Evolutionary conservation across 2,329 filamentous ascomycete species (phyloP), one percentile per base, ranked within the genome.

Genomic region (Diaporthe batatas): DNA sequence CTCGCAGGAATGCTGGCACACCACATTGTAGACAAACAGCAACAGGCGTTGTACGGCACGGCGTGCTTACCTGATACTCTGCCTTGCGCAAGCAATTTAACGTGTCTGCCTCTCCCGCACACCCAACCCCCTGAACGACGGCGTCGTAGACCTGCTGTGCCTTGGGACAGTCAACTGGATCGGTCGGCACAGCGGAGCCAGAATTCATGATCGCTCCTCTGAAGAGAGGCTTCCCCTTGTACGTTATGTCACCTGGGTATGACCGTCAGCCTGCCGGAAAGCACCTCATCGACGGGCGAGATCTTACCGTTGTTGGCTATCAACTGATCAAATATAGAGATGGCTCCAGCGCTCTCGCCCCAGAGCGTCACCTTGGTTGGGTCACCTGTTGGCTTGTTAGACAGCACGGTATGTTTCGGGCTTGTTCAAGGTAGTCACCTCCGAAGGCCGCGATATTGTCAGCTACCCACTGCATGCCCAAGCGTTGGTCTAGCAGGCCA

Each of bases 401-500:
- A 29, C 29, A 29, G 29, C 29, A 29, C 29, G 5, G 29, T 29
- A 29, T 29, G 36, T 39, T 2, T 39, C 12, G 36, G 36, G 36
- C 12, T 14, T 3, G 10, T 11, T 39, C 29, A 39, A 39, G 11
- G 36, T 14, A 39, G 11, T 96, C 93, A 18, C 94, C 94, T 12
- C 94, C 94, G 79, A 96, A 97, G 0, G 89, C 86, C 0, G 84
- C 90, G 72, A 96, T 94, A 76, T 95, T 94, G 76, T 94, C 92
- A 11, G 92, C 90, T 0, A 94, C 89, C 93, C 93, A 96, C 79
- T 95, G 83, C 8, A 96, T 84, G 0, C 89, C 93, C 75, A 93
- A 85, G 44, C 92, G 86, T 77, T 95, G 93, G 77, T 96, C 93
- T 0, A 93, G 84, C 5, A 94, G 86, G 3, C 93, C 93, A 3